Base-by-base conservation (phyloP, 169 alveolate genomes). In the Eimeria praecox region DNA sequence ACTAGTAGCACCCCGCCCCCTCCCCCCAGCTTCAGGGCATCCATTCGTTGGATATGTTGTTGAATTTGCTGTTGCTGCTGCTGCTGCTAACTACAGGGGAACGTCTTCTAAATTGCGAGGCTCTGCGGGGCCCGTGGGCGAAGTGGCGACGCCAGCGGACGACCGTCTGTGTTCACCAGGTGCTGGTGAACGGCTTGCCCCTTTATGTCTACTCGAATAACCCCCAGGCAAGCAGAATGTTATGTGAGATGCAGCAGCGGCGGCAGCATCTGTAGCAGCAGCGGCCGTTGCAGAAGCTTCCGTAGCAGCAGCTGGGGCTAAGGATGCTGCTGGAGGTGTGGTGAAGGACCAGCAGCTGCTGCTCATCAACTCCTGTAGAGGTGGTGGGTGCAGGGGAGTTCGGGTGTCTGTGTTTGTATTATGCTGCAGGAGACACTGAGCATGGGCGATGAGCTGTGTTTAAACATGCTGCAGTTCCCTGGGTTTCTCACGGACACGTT, bases 401-500 rank as follows among this genome's bases (percentile, higher is more conserved):
- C 22, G 35, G 4, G 62, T 40, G 56, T 3, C 30, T 18, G 54
- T 22, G 88, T 27, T 42, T 78, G 35, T 73, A 20, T 18, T 52
- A 64, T 62, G 73, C 14, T 33, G 69, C 91, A 82, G 91, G 91
- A 82, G 75, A 14, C 73, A 4, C 44, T 82, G 38, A 46, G 27
- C 38, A 38, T 83, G n/a, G 94, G 94, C 16, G 94, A 89, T 49
- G 94, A 89, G 94, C 73, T 89, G 42, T 64, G 87, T 46, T 18
- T 89, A 35, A 89, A 89, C 71, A 89, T 89, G 94, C 86, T 59
- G n/a, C 46, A 44, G 44, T 89, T 89, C 49, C 94, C 86, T 16
- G 85, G 85, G 16, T 71, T 64, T n/a, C 86, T 89, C 54, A 62
- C 94, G 22, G 80, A 89, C 54, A 89, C 94, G 4, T 89, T 62